Percentiles rank a stretch among this genome's conserved stretches.
These are phyloP conservation scores for Pyracantha coccinea DNA, from an alignment of 331 rosid species.

Conservation along the genomic window DNA sequence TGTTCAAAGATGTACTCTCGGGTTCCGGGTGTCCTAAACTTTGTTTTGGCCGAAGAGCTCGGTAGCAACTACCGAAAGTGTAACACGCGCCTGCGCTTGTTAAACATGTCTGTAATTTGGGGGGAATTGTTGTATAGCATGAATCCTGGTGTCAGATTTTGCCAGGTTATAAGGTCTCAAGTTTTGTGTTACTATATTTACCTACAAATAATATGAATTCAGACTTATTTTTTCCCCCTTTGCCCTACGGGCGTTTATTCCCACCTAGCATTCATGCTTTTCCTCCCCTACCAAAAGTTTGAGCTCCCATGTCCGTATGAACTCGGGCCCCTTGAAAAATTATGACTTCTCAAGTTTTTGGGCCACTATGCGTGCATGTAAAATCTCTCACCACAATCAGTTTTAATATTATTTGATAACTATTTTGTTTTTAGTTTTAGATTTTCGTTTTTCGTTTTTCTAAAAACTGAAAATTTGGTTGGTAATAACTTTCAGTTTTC, in stretches of 20 bases:
- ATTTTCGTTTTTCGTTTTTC: too few relatives aligned
- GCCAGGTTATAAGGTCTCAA: background rate
- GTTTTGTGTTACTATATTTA: background rate
- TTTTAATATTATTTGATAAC: too few relatives aligned
- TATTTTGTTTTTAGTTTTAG: too few relatives aligned
- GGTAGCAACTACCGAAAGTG: slow-evolving; percentile 6
- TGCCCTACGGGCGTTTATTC: too few relatives aligned
- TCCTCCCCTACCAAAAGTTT: too few relatives aligned
- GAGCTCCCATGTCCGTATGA: background rate
- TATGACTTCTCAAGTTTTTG: background rate
- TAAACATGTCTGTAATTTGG: slow-evolving; percentile 17
- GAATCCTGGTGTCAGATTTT: slow-evolving; percentile 9
- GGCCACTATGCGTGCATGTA: too few relatives aligned
- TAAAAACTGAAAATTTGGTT: too few relatives aligned
- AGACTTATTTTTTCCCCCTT: too few relatives aligned
- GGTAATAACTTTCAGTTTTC: too few relatives aligned
- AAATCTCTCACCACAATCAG: too few relatives aligned
- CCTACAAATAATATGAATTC: background rate
- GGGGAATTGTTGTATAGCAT: slow-evolving; percentile 37
- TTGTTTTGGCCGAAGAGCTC: slow-evolving; percentile 2
- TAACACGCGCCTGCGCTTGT: slow-evolving; percentile 10
- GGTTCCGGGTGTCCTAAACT: background rate
- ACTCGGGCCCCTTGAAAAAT: background rate
- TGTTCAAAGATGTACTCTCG: background rate
- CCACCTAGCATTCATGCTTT: too few relatives aligned